A percentile compares a stretch with the other conserved stretches of the same genome.
phyloP scores from a whole-genome alignment of 2,329 filamentous ascomycete species.

The Alternaria sp. region DNA sequence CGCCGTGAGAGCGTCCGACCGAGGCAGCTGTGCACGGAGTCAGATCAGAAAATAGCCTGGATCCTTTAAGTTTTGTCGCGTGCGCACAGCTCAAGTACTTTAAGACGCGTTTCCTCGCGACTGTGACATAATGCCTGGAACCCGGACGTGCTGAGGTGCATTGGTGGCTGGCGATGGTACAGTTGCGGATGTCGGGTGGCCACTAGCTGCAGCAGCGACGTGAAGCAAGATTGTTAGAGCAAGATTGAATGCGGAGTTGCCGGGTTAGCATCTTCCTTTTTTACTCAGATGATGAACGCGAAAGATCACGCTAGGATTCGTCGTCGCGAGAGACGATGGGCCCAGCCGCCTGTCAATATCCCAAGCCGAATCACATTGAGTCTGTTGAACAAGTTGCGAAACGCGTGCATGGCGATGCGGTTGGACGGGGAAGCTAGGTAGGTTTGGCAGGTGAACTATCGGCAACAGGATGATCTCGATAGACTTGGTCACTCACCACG shows the following conservation, averaged over 20 bases:
- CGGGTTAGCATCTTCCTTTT: constrained; percentile 38
- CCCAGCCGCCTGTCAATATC: constrained; percentile 38
- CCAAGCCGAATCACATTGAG: constrained; percentile 35
- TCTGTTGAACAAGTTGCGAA: constrained; percentile 24
- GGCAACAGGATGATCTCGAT: neutral
- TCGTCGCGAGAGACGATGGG: constrained; percentile 34
- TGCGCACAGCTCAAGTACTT: constrained; percentile 39
- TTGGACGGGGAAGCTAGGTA: constrained; percentile 1
- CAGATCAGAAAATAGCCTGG: constrained; percentile 38
- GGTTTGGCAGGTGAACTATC: constrained; percentile 2
- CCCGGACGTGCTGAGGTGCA: constrained; percentile 32
- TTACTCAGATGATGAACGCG: constrained; percentile 28
- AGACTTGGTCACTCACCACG: constrained; percentile 2
- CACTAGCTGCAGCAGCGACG: constrained; percentile 40
- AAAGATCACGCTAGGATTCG: constrained; percentile 37
- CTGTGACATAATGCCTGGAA: constrained; percentile 37
- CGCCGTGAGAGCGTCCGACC: constrained; percentile 22
- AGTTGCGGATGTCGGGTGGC: constrained; percentile 39
- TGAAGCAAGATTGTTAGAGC: constrained; percentile 20
- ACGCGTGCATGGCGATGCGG: constrained; percentile 22
- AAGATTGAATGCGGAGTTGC: constrained; percentile 28
- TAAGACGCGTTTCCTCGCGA: constrained; percentile 46
- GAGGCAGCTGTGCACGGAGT: constrained; percentile 36
- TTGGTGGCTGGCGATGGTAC: constrained; percentile 33
- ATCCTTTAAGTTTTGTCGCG: constrained; percentile 38